Percentiles rank a stretch among this genome's conserved stretches.
phyloP scores from a whole-genome alignment of 257 asterid species.

The Solanum appendiculatum region DNA sequence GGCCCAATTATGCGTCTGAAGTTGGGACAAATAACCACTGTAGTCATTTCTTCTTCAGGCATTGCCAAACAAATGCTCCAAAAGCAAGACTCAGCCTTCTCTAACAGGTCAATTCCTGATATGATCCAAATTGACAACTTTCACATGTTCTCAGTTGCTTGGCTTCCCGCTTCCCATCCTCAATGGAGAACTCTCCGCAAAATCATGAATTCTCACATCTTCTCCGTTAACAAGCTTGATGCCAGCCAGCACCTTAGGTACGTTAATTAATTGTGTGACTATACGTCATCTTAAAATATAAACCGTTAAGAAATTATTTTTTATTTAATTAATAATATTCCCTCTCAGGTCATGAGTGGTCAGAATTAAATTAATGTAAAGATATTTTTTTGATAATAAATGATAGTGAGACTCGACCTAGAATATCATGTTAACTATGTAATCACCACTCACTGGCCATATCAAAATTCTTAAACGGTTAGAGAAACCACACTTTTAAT shows the following conservation, averaged over 20 bases:
- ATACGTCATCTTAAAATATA: too few species aligned
- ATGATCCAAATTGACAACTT: constrained; percentile 54
- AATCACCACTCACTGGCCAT: too few species aligned
- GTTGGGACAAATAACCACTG: constrained; percentile 42
- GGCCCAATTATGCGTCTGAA: constrained; percentile 68
- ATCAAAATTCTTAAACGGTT: too few species aligned
- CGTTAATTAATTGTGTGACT: too few species aligned
- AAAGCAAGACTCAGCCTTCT: constrained; percentile 56
- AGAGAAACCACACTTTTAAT: neutral
- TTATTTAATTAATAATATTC: too few species aligned
- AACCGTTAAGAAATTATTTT: too few species aligned
- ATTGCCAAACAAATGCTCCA: constrained; percentile 61
- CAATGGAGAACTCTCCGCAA: constrained; percentile 68
- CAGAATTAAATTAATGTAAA: too few species aligned
- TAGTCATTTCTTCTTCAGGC: constrained; percentile 49
- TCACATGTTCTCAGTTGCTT: constrained; percentile 43
- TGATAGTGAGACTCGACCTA: too few species aligned
- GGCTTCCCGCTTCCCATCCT: constrained; percentile 49
- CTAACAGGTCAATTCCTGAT: constrained; percentile 40
- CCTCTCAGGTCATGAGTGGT: too few species aligned
- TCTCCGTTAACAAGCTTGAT: constrained; percentile 54
- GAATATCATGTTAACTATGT: too few species aligned
- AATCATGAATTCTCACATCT: constrained; percentile 46
- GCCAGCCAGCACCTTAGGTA: constrained; percentile 45
- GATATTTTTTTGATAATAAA: too few species aligned